Evolutionary conservation across 1,284 basidiomycete species (phyloP), one percentile per base, ranked within the genome.

Genomic region (Ustilago esculenta): DNA sequence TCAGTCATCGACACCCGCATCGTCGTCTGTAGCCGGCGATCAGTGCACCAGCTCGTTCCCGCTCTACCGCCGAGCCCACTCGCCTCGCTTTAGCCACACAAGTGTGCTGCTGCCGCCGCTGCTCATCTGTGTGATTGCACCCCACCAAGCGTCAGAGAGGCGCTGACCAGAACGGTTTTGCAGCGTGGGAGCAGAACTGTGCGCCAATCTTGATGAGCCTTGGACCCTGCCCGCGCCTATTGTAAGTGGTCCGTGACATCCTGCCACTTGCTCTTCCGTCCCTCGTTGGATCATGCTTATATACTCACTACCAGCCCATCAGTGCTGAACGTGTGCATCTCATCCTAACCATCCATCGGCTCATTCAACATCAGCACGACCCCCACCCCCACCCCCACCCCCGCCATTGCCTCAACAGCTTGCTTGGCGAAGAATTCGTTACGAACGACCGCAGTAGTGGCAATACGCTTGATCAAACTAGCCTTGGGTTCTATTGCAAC

Each of bases 11-110:
- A 64, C 33, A 10, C 32, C 20, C 44, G 59, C 53, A 51, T 50
- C 20, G 21, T 45, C 27, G 37, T 33, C 59, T 57, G 53, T 64
- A 52, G 37, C 33, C 35, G 60, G 53, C 60, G 54, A 64, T 64
- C 60, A 45, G 24, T 11, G 60, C 60, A 56, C 53, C 53, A 48
- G 40, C 60, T 50, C 30, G 11, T 37, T 41, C 37, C 36, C 12
- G 20, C 40, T 42, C 37, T 17, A 46, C 48, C 24, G 48, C 32
- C 33, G 39, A 50, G 45, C 43, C 43, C 25, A 12, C 27, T 30
- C 27, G 27, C 27, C 12, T 39, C 21, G 20, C 37, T 23, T 39
- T 23, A 25, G 11, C 11, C 23, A 23, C 37, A 14, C 35, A 7
- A 36, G 35, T 14, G 17, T 18, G 36, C 36, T 37, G 36, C n/a